Conservation (phyloP, 2,329 filamentous ascomycete species). For the Ophiostoma populinum region DNA sequence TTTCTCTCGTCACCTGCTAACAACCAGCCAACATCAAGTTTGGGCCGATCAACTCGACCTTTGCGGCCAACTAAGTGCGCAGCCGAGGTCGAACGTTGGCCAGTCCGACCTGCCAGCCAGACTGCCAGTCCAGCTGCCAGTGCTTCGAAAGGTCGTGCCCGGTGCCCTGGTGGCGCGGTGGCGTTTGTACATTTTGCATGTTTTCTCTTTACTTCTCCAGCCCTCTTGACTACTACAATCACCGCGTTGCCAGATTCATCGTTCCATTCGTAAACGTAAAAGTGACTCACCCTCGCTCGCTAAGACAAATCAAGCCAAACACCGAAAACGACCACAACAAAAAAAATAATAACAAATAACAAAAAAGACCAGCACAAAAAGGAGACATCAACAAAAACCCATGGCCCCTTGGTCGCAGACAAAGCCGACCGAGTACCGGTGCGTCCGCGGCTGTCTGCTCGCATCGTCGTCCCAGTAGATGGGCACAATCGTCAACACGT, state of each 20-base stretch:
- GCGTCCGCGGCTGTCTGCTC: slow-evolving; percentile 11
- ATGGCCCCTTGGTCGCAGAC: slow-evolving; percentile 35
- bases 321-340: not conserved
- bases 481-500: slow-evolving; percentile 72
- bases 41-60: slow-evolving; percentile 17
- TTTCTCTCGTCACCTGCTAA: too few relatives aligned
- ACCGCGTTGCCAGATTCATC: too few relatives aligned
- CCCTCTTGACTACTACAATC: too few relatives aligned
- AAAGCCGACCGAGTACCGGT: slow-evolving; percentile 66
- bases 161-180: too few relatives aligned
- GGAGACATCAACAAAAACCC: not conserved
- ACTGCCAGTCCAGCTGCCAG: too few relatives aligned
- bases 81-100: too few relatives aligned
- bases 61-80: slow-evolving; percentile 9
- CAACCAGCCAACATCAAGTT: slow-evolving; percentile 18
- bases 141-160: too few relatives aligned
- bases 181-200: too few relatives aligned
- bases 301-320: not conserved
- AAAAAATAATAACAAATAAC: not conserved
- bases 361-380: not conserved
- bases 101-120: too few relatives aligned
- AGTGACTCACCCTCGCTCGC: too few relatives aligned
- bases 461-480: slow-evolving; percentile 48
- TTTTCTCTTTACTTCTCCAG: too few relatives aligned
- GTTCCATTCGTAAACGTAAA: too few relatives aligned